Evolutionary conservation across 352 stramenopile genomes (phyloP).

Genomic region (Pythium vanterpoolii): DNA sequence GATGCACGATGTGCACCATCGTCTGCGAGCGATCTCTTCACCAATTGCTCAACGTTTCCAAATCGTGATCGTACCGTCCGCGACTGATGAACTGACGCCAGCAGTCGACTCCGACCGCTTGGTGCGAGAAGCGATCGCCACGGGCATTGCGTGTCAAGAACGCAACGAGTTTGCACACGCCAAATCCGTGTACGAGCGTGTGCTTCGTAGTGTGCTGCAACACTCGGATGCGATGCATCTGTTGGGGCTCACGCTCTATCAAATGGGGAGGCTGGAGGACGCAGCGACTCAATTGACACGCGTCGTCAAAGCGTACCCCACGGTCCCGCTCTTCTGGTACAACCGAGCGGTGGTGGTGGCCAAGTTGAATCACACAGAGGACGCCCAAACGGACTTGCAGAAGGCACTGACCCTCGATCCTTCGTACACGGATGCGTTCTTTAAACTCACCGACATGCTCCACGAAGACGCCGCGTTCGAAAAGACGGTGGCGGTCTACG

Average conservation of each 20-base stretch:
- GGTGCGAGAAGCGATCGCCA: slow-evolving; percentile 18
- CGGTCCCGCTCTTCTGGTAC: slow-evolving; percentile 14
- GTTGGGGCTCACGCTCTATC: slow-evolving; percentile 27
- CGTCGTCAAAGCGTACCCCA: slow-evolving; percentile 6
- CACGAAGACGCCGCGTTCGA: neutral
- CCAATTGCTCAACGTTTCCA: slow-evolving; percentile 26
- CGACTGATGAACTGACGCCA: neutral
- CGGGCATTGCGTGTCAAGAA: slow-evolving; percentile 33
- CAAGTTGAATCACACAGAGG: neutral
- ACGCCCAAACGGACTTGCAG: slow-evolving; percentile 10
- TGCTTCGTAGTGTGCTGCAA: slow-evolving; percentile 25
- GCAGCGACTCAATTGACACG: slow-evolving; percentile 25
- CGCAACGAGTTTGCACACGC: slow-evolving; percentile 21
- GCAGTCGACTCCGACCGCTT: slow-evolving; percentile 6
- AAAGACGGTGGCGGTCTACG: slow-evolving; percentile 23
- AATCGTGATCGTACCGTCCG: slow-evolving; percentile 35
- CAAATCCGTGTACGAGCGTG: slow-evolving; percentile 36
- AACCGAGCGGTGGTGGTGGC: slow-evolving; percentile 20
- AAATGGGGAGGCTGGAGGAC: slow-evolving; percentile 16
- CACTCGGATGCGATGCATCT: slow-evolving; percentile 50
- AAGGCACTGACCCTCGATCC: slow-evolving; percentile 23
- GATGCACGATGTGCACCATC: slow-evolving; percentile 56
- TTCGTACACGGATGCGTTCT: slow-evolving; percentile 21
- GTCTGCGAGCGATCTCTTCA: slow-evolving; percentile 1
- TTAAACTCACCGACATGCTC: slow-evolving; percentile 28